These are phyloP conservation scores for Mycoemilia scoparia DNA, from an alignment of 192 early-diverging fungal genomes.

Conservation along the genomic window DNA sequence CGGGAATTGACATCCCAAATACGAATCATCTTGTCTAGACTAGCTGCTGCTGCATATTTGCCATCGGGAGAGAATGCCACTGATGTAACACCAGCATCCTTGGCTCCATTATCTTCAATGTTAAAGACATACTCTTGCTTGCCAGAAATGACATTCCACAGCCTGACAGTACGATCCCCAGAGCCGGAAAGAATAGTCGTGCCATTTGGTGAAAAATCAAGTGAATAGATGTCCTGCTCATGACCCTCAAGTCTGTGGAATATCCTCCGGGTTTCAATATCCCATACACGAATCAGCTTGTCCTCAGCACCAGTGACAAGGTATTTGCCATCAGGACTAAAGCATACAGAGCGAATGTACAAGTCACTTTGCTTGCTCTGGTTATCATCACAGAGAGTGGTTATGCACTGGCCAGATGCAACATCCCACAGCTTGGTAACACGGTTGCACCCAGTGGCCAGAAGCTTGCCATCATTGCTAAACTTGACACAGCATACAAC, in stretches of 20 bases:
- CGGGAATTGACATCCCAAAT: conserved; percentile 70
- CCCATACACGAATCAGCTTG: conserved; percentile 77
- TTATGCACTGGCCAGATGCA: conserved; percentile 52
- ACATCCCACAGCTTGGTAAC: conserved; percentile 78
- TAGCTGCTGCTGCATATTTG: conserved; percentile 69
- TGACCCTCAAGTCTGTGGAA: conserved; percentile 63
- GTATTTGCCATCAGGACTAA: conserved; percentile 76
- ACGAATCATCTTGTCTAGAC: conserved; percentile 81
- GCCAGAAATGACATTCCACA: conserved; percentile 75
- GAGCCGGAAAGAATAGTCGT: conserved; percentile 74
- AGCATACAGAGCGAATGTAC: conserved; percentile 92
- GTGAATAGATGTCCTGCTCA: conserved; percentile 89
- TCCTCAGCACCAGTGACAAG: conserved; percentile 95
- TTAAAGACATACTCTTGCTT: conserved; percentile 48
- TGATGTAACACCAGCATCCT: conserved; percentile 89
- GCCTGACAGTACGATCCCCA: conserved; percentile 62
- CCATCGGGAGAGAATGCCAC: conserved; percentile 85
- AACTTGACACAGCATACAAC: conserved; percentile 98
- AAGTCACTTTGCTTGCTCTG: conserved; percentile 64
- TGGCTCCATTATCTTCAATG: conserved; percentile 61
- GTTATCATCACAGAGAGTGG: conserved; percentile 58
- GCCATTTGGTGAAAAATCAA: conserved; percentile 89
- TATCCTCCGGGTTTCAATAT: conserved; percentile 40
- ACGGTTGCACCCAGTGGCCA: conserved; percentile 90
- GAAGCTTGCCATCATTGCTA: conserved; percentile 72